phyloP scores from a whole-genome alignment of 2,329 filamentous ascomycete species.

The Pestalotiopsis sp. region DNA sequence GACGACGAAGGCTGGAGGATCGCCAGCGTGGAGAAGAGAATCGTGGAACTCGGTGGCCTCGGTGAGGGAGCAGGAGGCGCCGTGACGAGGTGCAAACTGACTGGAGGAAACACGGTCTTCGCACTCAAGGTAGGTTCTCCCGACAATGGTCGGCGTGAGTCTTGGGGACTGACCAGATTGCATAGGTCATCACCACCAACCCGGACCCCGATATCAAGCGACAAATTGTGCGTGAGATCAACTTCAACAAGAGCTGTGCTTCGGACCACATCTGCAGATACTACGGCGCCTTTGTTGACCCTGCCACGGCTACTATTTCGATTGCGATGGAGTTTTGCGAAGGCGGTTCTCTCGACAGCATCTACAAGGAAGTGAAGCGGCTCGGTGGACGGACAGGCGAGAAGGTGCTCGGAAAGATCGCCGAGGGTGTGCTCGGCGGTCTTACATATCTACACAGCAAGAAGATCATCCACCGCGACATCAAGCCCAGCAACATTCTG shows the following conservation, averaged over 20 bases:
- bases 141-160: background rate
- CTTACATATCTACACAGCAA: constrained; percentile 93
- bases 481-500: constrained; percentile 97
- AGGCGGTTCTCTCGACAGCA: constrained; percentile 91
- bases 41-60: constrained; percentile 84
- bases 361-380: constrained; percentile 97
- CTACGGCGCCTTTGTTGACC: constrained; percentile 95
- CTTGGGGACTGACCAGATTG: background rate
- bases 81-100: constrained; percentile 87
- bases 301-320: constrained; percentile 93
- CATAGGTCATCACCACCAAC: constrained; percentile 93
- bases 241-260: constrained; percentile 97
- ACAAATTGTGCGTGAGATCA: constrained; percentile 93
- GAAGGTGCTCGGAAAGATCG: constrained; percentile 95
- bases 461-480: constrained; percentile 98
- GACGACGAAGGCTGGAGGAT: constrained; percentile 96
- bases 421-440: constrained; percentile 90
- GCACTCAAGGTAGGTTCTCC: constrained; percentile 77
- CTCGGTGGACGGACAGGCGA: constrained; percentile 93
- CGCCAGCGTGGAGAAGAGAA: constrained; percentile 84
- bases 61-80: constrained; percentile 96
- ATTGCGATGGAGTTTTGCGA: constrained; percentile 99
- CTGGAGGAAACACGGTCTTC: constrained; percentile 91
- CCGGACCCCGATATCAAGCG: constrained; percentile 98
- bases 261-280: constrained; percentile 97